phyloP scores from a whole-genome alignment of 306 rosid species.

The Vicia faba region DNA sequence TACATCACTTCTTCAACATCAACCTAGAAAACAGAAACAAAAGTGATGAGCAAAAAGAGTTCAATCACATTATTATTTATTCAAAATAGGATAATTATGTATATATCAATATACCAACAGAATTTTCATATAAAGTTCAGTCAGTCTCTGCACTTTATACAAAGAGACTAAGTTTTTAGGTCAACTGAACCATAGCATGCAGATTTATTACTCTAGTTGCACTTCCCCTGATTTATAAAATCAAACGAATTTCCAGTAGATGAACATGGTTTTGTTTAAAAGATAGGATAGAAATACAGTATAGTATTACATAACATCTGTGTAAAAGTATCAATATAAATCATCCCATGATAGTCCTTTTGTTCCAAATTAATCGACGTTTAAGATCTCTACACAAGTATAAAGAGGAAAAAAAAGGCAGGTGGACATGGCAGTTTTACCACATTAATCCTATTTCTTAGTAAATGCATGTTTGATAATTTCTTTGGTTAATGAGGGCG shows the following conservation, averaged over 20 bases:
- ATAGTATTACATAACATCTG: no score
- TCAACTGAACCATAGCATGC: no score
- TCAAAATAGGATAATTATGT: not conserved
- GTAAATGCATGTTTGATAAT: not conserved
- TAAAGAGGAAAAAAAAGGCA: not conserved
- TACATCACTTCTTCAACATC: slow-evolving; percentile 96
- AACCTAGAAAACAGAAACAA: slow-evolving; percentile 54
- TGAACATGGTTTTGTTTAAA: no score
- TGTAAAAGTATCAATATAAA: no score
- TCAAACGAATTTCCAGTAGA: no score
- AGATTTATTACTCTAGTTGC: no score
- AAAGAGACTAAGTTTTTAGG: no score
- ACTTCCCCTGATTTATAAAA: no score
- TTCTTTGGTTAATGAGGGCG: not conserved
- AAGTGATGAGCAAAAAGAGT: not conserved
- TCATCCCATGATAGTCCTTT: not conserved
- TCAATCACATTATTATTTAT: not conserved
- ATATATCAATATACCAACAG: not conserved
- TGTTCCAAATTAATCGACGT: not conserved
- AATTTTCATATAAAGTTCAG: not conserved
- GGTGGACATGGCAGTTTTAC: not conserved
- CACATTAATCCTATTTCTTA: not conserved
- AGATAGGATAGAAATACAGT: no score
- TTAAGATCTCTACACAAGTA: no score
- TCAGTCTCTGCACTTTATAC: not conserved